phyloP scores from a whole-genome alignment of 2,329 filamentous ascomycete genomes.

The Paecilomyces formosus region DNA sequence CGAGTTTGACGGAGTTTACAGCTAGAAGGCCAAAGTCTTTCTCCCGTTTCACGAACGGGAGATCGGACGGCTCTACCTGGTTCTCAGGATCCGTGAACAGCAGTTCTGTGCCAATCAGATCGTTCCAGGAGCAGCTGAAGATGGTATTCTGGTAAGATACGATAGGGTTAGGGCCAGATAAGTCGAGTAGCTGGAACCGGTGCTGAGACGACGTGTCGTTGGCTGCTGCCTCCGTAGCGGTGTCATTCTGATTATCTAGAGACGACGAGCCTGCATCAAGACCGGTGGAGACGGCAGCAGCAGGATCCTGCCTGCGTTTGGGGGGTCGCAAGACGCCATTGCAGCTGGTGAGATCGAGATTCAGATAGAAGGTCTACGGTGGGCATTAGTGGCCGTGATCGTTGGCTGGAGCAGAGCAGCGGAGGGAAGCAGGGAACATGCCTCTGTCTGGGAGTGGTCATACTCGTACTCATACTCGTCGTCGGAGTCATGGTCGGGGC shows the following conservation, averaged over 20 bases:
- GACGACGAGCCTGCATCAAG: not conserved
- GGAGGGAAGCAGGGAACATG: conserved; percentile 14
- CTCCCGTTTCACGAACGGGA: conserved; percentile 35
- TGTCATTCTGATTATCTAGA: conserved; percentile 19
- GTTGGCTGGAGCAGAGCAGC: not conserved
- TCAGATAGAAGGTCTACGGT: conserved; percentile 50
- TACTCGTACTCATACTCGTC: conserved; percentile 52
- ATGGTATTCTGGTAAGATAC: conserved; percentile 72
- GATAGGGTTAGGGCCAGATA: conserved; percentile 69
- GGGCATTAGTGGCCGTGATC: conserved; percentile 2
- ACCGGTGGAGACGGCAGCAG: conserved; percentile 6
- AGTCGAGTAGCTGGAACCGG: conserved; percentile 70
- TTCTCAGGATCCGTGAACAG: conserved; percentile 55
- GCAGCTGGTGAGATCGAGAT: conserved; percentile 48
- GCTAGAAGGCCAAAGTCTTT: conserved; percentile 62
- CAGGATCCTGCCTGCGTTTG: conserved; percentile 17
- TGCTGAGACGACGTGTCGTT: conserved; percentile 19
- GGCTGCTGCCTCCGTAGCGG: conserved; percentile 34
- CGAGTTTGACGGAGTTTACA: conserved; percentile 62
- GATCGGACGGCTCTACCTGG: conserved; percentile 33
- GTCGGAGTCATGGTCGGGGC: conserved; percentile 16
- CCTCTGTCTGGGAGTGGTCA: conserved; percentile 51
- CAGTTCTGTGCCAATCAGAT: conserved; percentile 76
- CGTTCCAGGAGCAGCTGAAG: conserved; percentile 73
- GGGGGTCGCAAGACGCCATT: conserved; percentile 31